Percentiles rank a stretch among this genome's conserved stretches.
Conservation (phyloP, 139 green algal species). For the Medakamo hakoo region DNA sequence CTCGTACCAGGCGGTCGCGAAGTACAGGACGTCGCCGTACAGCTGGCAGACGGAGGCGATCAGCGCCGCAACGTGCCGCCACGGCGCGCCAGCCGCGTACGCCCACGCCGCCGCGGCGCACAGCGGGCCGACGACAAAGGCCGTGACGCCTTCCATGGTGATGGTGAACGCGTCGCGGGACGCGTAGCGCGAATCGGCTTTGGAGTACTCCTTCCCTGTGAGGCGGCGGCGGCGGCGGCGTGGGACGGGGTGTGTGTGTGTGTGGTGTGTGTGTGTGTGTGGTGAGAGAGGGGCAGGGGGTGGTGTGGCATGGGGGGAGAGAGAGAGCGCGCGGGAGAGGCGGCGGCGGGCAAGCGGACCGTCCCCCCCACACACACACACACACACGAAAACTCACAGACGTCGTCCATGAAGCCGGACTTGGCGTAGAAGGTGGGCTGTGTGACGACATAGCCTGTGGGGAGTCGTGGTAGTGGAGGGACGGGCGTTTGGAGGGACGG, state of each 20-base stretch:
- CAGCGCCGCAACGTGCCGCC: constrained; percentile 43
- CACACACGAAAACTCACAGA: constrained; percentile 30
- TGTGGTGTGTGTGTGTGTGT: too few species aligned
- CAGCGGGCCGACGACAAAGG: constrained; percentile 54
- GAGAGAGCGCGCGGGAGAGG: not conserved
- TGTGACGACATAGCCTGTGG: constrained; percentile 42
- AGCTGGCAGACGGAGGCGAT: constrained; percentile 69
- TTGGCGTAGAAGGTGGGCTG: constrained; percentile 39
- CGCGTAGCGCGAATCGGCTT: constrained; percentile 74
- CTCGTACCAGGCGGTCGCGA: constrained; percentile 50
- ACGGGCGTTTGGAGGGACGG: too few species aligned
- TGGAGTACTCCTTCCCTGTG: constrained; percentile 81
- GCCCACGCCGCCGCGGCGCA: constrained; percentile 24
- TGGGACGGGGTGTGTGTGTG: too few species aligned
- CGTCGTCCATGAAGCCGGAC: constrained; percentile 50
- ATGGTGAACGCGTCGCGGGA: constrained; percentile 70
- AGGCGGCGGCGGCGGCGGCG: too few species aligned
- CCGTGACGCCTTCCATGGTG: constrained; percentile 66
- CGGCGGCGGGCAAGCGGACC: not conserved
- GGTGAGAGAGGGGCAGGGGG: not conserved
- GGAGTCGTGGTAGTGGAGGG: not conserved
- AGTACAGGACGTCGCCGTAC: constrained; percentile 84
- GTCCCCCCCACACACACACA: not conserved
- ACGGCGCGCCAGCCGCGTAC: constrained; percentile 11
- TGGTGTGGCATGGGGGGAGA: not conserved